Percentiles rank a stretch among this genome's conserved stretches.
Conservation (phyloP, 495 filamentous ascomycete genomes). For the Penicillium desertorum region DNA sequence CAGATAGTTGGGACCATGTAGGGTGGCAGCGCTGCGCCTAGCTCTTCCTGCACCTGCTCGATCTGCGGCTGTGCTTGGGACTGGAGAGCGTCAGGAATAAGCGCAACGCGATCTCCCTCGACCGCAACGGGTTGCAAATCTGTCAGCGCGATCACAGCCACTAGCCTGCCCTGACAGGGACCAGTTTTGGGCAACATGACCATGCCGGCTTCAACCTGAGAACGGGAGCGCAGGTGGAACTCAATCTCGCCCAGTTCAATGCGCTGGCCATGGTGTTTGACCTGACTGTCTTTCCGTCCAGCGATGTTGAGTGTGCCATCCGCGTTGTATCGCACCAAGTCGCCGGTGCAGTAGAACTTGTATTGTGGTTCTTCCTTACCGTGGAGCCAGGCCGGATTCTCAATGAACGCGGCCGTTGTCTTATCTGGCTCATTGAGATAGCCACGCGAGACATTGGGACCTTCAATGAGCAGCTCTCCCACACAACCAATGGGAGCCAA, state of each 20-base stretch:
- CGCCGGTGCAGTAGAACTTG: constrained; percentile 44
- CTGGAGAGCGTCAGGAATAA: constrained; percentile 1
- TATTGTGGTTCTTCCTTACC: neutral
- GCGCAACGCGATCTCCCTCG: constrained; percentile 3
- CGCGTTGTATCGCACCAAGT: constrained; percentile 42
- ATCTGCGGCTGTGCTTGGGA: constrained; percentile 2
- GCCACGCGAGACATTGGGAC: constrained; percentile 37
- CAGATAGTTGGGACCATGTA: constrained; percentile 46
- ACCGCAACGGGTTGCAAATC: constrained; percentile 2
- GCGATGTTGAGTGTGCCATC: constrained; percentile 24
- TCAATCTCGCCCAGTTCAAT: constrained; percentile 5
- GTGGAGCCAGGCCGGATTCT: constrained; percentile 18
- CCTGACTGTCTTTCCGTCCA: constrained; percentile 31
- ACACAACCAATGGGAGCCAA: constrained; percentile 38
- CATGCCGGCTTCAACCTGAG: neutral
- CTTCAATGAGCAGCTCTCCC: constrained; percentile 49
- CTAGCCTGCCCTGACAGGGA: neutral
- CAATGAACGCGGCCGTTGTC: constrained; percentile 29
- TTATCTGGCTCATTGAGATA: constrained; percentile 41
- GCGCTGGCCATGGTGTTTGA: constrained; percentile 2
- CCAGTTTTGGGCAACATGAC: constrained; percentile 3
- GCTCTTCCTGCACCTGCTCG: constrained; percentile 3
- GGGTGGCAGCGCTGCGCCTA: constrained; percentile 17
- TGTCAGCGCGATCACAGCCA: neutral
- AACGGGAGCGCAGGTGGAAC: neutral